Evolutionary conservation across 164 flowering plant genomes (phyloP), one percentile per base, ranked within the genome.

Genomic region (Stephania cephalantha): DNA sequence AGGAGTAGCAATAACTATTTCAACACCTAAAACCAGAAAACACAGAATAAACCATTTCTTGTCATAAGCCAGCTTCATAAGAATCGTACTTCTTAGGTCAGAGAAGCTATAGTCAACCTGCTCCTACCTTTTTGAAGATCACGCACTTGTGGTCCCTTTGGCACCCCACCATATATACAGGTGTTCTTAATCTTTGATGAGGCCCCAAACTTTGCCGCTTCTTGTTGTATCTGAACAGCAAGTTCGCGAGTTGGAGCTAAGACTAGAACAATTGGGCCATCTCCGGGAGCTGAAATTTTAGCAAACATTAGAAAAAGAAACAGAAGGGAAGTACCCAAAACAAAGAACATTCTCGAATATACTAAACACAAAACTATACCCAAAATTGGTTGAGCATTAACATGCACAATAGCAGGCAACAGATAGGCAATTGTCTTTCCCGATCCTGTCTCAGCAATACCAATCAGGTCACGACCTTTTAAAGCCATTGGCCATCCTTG

Each of bases 401-500:
- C 98, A 86, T 96, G 99, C 66, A 96, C 97, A 84, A 96, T 96
- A 46, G 99, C 95, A 76, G 99, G 99, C 80, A 96, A 84, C 46
- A 96, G 85, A 78, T 96, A 96, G 6, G 99, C 94, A 75, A 96
- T 88, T 17, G 99, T 96, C 88, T 96, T 73, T 74, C 99, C 99
- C 4, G 99, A 96, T 20, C 99, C 98, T 72, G 99, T 96, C 85
- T 96, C 99, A 55, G 99, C 99, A 84, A 96, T 92, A 63, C 99
- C 99, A 79, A 96, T 89, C 69, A 96, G 96, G 85, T 96, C 99
- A 76, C 99, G 92, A 7, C 99, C 99, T 80, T 90, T 92, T 70
- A 96, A 82, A 71, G 99, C 99, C 99, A 96, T 96, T 50, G 99
- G 99, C 99, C 99, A 96, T 71, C 99, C 99, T 83, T 96, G 99